Evolutionary conservation across 768 basidiomycete species (phyloP).

Genomic region (Rhizopogon vesiculosus): DNA sequence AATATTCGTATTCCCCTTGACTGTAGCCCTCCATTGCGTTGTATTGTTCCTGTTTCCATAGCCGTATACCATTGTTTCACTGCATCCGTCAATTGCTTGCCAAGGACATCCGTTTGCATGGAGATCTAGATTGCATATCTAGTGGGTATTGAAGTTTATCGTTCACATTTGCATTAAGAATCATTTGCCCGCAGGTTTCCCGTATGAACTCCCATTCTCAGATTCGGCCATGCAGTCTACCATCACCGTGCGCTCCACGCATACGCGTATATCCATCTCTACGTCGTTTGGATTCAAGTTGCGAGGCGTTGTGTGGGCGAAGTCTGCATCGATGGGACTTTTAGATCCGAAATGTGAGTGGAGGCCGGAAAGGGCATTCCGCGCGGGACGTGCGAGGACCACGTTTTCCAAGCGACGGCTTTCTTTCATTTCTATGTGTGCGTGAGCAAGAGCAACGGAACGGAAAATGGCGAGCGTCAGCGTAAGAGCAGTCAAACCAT

Average conservation of each 20-base stretch:
- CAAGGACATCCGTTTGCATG: no score
- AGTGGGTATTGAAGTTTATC: no score
- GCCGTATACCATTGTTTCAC: no score
- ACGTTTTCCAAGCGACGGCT: constrained; percentile 23
- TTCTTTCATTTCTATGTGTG: constrained; percentile 16
- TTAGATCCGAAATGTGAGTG: constrained; percentile 21
- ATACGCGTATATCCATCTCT: constrained; percentile 26
- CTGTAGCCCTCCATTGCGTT: neutral
- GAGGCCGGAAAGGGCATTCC: constrained; percentile 14
- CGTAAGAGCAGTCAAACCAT: neutral
- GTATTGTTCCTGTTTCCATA: neutral
- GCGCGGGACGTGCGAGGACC: constrained; percentile 17
- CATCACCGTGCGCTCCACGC: constrained; percentile 24
- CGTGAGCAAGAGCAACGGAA: neutral
- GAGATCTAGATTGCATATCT: no score
- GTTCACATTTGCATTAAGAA: neutral
- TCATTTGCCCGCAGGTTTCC: constrained; percentile 6
- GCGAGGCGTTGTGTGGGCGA: constrained; percentile 4
- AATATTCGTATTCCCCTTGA: neutral
- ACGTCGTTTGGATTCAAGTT: constrained; percentile 7
- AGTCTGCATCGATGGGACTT: constrained; percentile 20
- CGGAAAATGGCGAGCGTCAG: neutral
- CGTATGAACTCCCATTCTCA: constrained; percentile 11
- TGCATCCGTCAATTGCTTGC: no score
- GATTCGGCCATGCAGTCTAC: constrained; percentile 15